These are phyloP conservation scores for Aquanectria penicillioides DNA, from an alignment of 2,329 filamentous ascomycete genomes.

Conservation along the genomic window DNA sequence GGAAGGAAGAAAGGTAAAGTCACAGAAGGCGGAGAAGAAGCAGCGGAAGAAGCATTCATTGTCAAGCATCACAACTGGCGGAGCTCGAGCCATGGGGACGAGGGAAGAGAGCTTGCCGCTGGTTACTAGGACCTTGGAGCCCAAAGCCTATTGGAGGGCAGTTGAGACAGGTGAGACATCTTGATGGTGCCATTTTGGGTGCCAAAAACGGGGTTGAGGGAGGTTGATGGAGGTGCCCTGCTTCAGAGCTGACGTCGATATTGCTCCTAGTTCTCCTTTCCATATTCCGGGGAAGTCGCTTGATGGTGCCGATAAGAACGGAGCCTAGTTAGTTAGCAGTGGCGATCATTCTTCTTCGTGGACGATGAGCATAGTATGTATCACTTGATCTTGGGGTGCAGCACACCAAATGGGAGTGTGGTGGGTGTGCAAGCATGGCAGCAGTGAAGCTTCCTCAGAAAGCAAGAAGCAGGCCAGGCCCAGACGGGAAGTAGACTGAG, in stretches of 20 bases:
- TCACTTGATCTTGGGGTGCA: conserved; percentile 38
- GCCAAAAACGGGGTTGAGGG: neutral
- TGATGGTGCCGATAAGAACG: conserved; percentile 12
- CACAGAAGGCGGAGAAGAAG: conserved; percentile 14
- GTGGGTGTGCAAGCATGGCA: conserved; percentile 25
- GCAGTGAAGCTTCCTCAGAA: conserved; percentile 18
- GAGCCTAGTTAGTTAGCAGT: neutral
- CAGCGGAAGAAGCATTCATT: conserved; percentile 16
- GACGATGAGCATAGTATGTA: conserved; percentile 28
- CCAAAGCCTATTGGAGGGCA: no score
- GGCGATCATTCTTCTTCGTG: conserved; percentile 30
- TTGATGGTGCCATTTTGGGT: no score
- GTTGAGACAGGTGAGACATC: no score
- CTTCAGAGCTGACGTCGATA: neutral
- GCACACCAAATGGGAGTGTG: conserved; percentile 27
- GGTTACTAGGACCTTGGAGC: no score
- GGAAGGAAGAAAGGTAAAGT: conserved; percentile 15
- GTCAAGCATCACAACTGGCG: neutral
- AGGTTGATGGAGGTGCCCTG: neutral
- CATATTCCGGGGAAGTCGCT: conserved; percentile 1
- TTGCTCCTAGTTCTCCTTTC: neutral
- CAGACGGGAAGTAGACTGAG: neutral
- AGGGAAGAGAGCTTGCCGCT: no score
- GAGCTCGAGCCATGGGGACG: neutral
- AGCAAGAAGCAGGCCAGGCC: conserved; percentile 10